phyloP scores from a whole-genome alignment of 169 alveolate species.

The Plasmodium yoelii region DNA sequence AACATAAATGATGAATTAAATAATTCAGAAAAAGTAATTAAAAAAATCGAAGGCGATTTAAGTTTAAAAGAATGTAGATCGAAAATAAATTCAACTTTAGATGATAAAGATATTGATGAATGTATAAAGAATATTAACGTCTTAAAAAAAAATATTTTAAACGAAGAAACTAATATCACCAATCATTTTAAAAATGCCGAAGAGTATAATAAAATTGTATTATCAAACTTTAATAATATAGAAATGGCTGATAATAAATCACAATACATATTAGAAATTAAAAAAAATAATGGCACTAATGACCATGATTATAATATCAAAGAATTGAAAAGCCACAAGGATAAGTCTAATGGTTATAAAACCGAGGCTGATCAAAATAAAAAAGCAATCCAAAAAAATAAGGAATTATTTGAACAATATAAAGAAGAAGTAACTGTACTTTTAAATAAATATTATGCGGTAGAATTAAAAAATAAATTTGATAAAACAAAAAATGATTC shows the following conservation, averaged over 20 bases:
- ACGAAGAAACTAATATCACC: too few relatives aligned
- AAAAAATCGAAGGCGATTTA: too few relatives aligned
- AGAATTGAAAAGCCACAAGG: not conserved
- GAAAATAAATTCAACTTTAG: too few relatives aligned
- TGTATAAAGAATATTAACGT: too few relatives aligned
- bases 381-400: not conserved
- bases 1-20: not conserved
- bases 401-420: not conserved
- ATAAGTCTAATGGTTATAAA: not conserved
- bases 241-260: slow-evolving; percentile 9
- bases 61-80: too few relatives aligned
- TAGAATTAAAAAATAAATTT: slow-evolving; percentile 14
- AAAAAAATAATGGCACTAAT: not conserved
- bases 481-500: not conserved
- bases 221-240: not conserved
- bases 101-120: too few relatives aligned
- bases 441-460: not conserved
- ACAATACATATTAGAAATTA: not conserved
- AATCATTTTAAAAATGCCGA: not conserved
- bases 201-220: slow-evolving; percentile 12
- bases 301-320: not conserved
- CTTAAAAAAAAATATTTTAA: too few relatives aligned
- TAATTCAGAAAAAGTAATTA: too few relatives aligned
- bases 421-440: not conserved
- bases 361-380: not conserved